Evolutionary conservation across 192 early-diverging fungal species (phyloP).

Genomic region (Coemansia nantahalensis): DNA sequence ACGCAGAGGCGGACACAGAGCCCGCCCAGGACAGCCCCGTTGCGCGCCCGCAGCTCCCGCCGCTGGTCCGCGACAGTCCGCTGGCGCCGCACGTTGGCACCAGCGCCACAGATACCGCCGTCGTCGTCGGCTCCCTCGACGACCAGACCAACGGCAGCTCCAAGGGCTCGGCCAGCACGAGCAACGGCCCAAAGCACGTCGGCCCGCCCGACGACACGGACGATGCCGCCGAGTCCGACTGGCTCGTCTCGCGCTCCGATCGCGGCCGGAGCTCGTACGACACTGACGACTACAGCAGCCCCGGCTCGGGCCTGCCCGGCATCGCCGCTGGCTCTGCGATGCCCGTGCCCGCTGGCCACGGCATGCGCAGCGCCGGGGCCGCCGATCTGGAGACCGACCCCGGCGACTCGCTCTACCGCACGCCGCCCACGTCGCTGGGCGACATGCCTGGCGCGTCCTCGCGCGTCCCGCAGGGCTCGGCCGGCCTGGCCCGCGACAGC

Average conservation of each 20-base stretch:
- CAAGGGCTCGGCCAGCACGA: conserved; percentile 20
- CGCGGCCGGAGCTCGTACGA: conserved; percentile 3
- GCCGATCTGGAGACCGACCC: conserved; percentile 48
- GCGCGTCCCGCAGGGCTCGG: conserved; percentile 3
- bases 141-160: conserved; percentile 26
- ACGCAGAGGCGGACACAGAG: too few species aligned
- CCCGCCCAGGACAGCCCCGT: neutral
- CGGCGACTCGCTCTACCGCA: conserved; percentile 50
- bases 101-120: conserved; percentile 36
- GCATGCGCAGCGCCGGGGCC: conserved; percentile 20
- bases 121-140: conserved; percentile 37
- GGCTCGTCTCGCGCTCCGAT: conserved; percentile 32
- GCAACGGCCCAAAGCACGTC: conserved; percentile 8
- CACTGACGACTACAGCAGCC: conserved; percentile 22
- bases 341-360: neutral
- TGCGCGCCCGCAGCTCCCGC: neutral
- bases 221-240: conserved; percentile 31
- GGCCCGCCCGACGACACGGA: conserved; percentile 12
- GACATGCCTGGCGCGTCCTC: conserved; percentile 21
- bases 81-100: conserved; percentile 9
- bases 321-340: conserved; percentile 5
- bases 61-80: conserved; percentile 1
- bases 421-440: conserved; percentile 48
- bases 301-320: conserved; percentile 22
- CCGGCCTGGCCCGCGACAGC: neutral